These are phyloP conservation scores for Solanum sitiens DNA, from an alignment of 257 asterid species.

Conservation along the genomic window DNA sequence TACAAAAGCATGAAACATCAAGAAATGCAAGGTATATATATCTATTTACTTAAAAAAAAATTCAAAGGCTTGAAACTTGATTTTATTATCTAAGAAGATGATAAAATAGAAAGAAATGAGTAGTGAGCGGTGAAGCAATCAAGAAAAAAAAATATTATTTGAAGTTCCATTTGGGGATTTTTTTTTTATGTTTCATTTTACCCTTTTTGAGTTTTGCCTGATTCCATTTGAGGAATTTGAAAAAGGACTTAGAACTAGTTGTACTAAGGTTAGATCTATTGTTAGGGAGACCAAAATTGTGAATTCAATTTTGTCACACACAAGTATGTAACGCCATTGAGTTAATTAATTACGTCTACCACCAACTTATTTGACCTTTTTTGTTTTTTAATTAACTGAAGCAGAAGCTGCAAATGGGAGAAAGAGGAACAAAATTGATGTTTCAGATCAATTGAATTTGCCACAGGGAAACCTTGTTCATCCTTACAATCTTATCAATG, in stretches of 20 bases:
- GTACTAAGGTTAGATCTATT: background rate
- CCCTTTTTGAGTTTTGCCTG: background rate
- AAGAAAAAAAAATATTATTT: background rate
- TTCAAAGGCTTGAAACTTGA: background rate
- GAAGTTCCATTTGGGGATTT: background rate
- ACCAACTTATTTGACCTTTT: background rate
- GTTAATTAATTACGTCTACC: background rate
- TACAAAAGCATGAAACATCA: conserved; percentile 64
- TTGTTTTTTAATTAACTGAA: conserved; percentile 1
- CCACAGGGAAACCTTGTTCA: no score
- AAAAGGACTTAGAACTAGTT: background rate
- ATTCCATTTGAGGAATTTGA: background rate
- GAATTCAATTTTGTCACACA: background rate
- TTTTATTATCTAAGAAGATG: background rate
- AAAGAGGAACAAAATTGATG: conserved; percentile 2
- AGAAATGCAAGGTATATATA: conserved; percentile 39
- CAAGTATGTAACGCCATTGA: background rate
- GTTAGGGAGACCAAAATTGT: background rate
- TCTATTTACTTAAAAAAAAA: no score
- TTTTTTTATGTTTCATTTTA: background rate
- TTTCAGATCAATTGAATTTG: no score
- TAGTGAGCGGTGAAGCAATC: background rate
- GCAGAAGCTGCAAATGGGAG: conserved; percentile 3
- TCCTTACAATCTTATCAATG: no score
- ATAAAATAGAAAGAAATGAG: background rate